Base-by-base conservation (phyloP, 495 filamentous ascomycete genomes). In the Podospora fimiseda region DNA sequence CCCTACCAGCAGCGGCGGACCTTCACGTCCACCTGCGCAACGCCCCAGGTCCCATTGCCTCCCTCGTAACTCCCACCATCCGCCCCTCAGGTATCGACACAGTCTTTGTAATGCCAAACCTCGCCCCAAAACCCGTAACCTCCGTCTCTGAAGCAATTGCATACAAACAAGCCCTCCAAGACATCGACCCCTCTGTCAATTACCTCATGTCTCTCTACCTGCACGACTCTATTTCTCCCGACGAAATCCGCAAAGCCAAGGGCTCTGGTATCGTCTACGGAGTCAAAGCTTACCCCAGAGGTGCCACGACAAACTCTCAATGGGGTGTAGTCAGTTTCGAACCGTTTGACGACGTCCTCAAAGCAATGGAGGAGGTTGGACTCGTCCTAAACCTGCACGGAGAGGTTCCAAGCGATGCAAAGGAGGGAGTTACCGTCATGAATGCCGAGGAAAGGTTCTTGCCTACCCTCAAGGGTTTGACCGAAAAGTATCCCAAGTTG, bases 201-300 rank as follows among this genome's bases (percentile, higher is more conserved):
- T 96, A 82, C 63, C 79, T 95, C 51, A 95, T 96, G 90, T 87
- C 89, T 3, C 77, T 96, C 21, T 96, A 93, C 65, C 80, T 94
- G 33, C 69, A 73, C 51, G 53, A 85, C 42, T 79, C 73, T 22
- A 79, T 95, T 45, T 95, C 87, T 2, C 87, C 90, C 5, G 85
- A 86, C 30, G 82, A 82, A 11, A 89, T 96, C 51, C 75, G 77
- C 41, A 81, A 86, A 59, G 90, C 89, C 21, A 84, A 83, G 61
- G 66, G 70, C 48, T 76, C 79, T 30, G 83, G 84, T 1, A 78
- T 88, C 47, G 70, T 33, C 11, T 33, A 72, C 30, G 85, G 85
- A 16, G 78, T 89, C 41, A 90, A 90, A 65, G 50, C 65, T 46
- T 59, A 66, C 42, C 53, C 53, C 46, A 41, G 70, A 36, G 84